Percentiles rank a stretch among this genome's conserved stretches.
phyloP scores from a whole-genome alignment of 768 basidiomycete genomes.

The Leccinum subgranulosum region DNA sequence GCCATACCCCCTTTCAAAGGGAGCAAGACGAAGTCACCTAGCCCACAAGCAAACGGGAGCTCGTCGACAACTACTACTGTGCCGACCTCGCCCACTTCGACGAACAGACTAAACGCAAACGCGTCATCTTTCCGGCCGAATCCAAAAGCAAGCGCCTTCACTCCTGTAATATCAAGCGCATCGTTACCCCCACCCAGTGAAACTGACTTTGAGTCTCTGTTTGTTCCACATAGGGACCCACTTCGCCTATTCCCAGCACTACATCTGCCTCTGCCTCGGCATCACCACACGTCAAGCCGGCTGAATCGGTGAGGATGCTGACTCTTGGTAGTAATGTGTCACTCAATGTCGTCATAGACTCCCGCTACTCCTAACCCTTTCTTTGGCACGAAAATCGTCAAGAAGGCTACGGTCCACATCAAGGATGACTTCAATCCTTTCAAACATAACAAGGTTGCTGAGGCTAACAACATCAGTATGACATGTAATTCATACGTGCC shows the following conservation, averaged over 20 bases:
- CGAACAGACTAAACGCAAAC: slow-evolving; percentile 77
- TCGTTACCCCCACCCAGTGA: slow-evolving; percentile 3
- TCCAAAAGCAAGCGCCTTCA: slow-evolving; percentile 73
- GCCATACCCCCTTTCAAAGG: slow-evolving; percentile 91
- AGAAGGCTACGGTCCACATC: slow-evolving; percentile 78
- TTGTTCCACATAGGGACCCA: slow-evolving; percentile 38
- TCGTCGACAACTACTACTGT: slow-evolving; percentile 34
- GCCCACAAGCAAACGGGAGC: slow-evolving; percentile 30
- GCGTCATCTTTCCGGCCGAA: slow-evolving; percentile 92
- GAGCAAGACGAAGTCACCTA: slow-evolving; percentile 37
- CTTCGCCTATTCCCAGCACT: slow-evolving; percentile 44
- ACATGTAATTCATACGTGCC: slow-evolving; percentile 11
- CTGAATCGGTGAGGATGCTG: slow-evolving; percentile 45
- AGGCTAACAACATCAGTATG: slow-evolving; percentile 73
- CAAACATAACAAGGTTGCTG: slow-evolving; percentile 79
- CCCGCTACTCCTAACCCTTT: slow-evolving; percentile 73
- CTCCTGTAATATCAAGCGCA: slow-evolving; percentile 46
- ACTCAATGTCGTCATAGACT: slow-evolving; percentile 28
- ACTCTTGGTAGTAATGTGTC: not conserved
- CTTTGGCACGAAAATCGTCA: slow-evolving; percentile 78
- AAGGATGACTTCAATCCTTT: slow-evolving; percentile 99
- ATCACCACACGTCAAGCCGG: slow-evolving; percentile 61
- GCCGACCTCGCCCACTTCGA: slow-evolving; percentile 51
- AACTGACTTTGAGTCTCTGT: slow-evolving; percentile 18
- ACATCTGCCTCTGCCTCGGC: slow-evolving; percentile 45